Conservation (phyloP, 768 basidiomycete genomes). For the Cystofilobasidium bisporidii region DNA sequence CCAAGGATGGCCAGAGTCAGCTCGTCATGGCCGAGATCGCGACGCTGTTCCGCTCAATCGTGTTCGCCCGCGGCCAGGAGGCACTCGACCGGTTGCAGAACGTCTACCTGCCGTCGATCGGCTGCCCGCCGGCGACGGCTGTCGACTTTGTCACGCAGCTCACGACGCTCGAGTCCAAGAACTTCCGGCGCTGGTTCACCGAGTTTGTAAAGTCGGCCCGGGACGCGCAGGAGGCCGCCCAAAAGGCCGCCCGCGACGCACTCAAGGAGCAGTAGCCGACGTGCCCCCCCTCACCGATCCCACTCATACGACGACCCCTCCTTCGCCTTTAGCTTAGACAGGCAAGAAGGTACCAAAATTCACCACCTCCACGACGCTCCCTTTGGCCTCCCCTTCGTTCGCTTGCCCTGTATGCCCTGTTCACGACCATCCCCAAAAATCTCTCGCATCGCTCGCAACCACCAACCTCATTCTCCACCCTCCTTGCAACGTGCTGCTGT, state of each 20-base stretch:
- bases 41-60: slow-evolving; percentile 66
- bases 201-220: slow-evolving; percentile 37
- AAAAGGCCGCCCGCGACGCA: slow-evolving; percentile 13
- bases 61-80: slow-evolving; percentile 68
- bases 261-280: slow-evolving; percentile 4
- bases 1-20: slow-evolving; percentile 76
- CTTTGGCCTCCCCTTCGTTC: too few relatives aligned
- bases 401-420: too few relatives aligned
- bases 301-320: too few relatives aligned
- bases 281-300: neutral
- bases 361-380: too few relatives aligned
- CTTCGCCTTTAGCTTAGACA: too few relatives aligned
- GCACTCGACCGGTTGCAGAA: slow-evolving; percentile 67
- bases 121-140: slow-evolving; percentile 70
- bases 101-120: slow-evolving; percentile 76
- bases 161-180: slow-evolving; percentile 36
- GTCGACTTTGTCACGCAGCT: slow-evolving; percentile 51
- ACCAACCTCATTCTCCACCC: too few relatives aligned
- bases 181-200: slow-evolving; percentile 38
- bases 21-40: slow-evolving; percentile 83
- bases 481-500: too few relatives aligned
- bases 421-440: too few relatives aligned
- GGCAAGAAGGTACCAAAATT: too few relatives aligned
- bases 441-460: too few relatives aligned
- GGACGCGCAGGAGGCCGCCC: slow-evolving; percentile 23